Evolutionary conservation across 2,329 filamentous ascomycete species (phyloP), one percentile per base, ranked within the genome.

Genomic region (Scleromitrula shiraiana): DNA sequence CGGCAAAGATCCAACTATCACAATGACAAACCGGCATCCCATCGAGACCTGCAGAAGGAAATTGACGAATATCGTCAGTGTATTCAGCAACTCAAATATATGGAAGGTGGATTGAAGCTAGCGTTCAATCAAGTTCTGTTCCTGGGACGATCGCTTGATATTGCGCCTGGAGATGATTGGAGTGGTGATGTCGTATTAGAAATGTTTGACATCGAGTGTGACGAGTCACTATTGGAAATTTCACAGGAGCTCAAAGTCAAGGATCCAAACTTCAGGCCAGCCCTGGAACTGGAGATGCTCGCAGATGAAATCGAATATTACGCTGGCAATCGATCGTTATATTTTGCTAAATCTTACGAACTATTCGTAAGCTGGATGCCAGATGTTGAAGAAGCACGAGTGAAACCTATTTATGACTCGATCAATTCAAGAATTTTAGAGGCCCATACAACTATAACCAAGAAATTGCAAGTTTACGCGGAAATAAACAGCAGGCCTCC

Each of bases 291-390:
- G 41, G 41, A 26, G 26, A 44, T 44, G 22, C 41, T 44, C n/a
- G 7, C 14, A 2, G 41, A 44, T 1, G 41, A 44, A 15, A 36
- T 44, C 19, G 32, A 44, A 15, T 27, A 12, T 27, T 12, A 27
- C 6, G 26, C 22, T 12, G 33, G 20, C 3, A 15, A 12, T 7
- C 8, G 36, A 7, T 10, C 7, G 3, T 20, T 22, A 33, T 44
- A 27, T 15, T 44, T 44, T 14, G 15, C 20, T 2, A 20, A 36
- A 27, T 35, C 32, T 9, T 44, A 44, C 19, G n/a, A 44, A 4
- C 17, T 44, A 6, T 36, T 44, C 17, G 24, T 12, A 4, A 15
- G 14, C 26, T 44, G 41, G 41, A 36, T 44, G 41, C 41, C 41
- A 37, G 32, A 36, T 24, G 41, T 36, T 15, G 41, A 17, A 20